Conservation (phyloP, 2,329 filamentous ascomycete genomes). For the Ustulina deusta region DNA sequence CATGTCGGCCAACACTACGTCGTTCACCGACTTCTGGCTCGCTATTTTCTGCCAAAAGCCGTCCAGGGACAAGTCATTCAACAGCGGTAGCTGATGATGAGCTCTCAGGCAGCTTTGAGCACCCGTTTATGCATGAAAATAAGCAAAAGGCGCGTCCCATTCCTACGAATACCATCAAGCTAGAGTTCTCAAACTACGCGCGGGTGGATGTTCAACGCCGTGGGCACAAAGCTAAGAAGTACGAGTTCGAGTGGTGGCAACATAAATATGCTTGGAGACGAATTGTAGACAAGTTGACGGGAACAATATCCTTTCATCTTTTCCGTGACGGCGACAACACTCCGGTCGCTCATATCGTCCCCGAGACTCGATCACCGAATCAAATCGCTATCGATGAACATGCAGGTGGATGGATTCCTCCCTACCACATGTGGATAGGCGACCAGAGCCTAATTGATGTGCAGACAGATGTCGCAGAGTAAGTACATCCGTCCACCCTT, state of each 20-base stretch:
- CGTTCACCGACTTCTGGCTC: conserved; percentile 54
- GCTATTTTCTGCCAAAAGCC: conserved; percentile 47
- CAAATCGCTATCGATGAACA: conserved; percentile 78
- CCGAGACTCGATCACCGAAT: conserved; percentile 77
- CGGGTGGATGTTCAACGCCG: conserved; percentile 84
- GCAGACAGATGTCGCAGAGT: conserved; percentile 88
- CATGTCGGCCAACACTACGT: conserved; percentile 53
- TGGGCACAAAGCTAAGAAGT: conserved; percentile 77
- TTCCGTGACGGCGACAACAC: conserved; percentile 72
- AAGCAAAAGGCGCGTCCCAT: conserved; percentile 54
- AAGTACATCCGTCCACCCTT: conserved; percentile 53
- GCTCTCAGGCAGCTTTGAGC: conserved; percentile 45
- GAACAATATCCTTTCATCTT: conserved; percentile 82
- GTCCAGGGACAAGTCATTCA: conserved; percentile 55
- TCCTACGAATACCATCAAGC: conserved; percentile 82
- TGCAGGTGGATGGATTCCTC: conserved; percentile 90
- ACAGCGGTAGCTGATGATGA: conserved; percentile 51
- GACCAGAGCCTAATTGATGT: conserved; percentile 76
- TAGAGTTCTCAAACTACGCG: conserved; percentile 98
- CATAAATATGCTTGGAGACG: conserved; percentile 86
- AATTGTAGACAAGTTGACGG: conserved; percentile 74
- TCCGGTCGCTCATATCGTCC: conserved; percentile 85
- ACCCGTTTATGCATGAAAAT: conserved; percentile 50
- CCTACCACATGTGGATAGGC: conserved; percentile 90
- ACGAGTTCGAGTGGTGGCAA: conserved; percentile 96